A percentile compares a stretch with the other conserved stretches of the same genome.
phyloP scores from a whole-genome alignment of 2,329 filamentous ascomycete genomes.

The Cadophora sp. region DNA sequence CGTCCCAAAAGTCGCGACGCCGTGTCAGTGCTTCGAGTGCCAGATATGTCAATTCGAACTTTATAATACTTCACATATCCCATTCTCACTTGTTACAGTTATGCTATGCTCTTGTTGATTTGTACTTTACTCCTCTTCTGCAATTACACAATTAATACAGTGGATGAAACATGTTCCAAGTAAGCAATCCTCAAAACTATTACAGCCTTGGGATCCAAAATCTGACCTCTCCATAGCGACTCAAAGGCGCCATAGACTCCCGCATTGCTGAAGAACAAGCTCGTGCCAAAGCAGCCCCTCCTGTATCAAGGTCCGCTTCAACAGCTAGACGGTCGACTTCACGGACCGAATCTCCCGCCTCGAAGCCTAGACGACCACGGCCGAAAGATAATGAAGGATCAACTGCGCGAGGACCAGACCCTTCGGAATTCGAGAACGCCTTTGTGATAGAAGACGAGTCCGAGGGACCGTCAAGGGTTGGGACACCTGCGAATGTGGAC shows the following conservation, averaged over 20 bases:
- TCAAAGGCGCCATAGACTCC: conserved; percentile 84
- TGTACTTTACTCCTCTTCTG: background rate
- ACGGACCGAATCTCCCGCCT: conserved; percentile 41
- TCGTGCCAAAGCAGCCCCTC: conserved; percentile 57
- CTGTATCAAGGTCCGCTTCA: conserved; percentile 52
- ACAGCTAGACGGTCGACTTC: conserved; percentile 37
- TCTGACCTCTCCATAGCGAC: conserved; percentile 59
- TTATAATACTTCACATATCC: conserved; percentile 1
- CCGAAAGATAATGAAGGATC: conserved; percentile 41
- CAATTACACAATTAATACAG: conserved; percentile 15
- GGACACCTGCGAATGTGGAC: conserved; percentile 60
- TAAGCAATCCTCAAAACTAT: conserved; percentile 28
- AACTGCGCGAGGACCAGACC: conserved; percentile 64
- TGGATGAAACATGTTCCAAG: conserved; percentile 44
- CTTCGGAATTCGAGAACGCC: conserved; percentile 84
- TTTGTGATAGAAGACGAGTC: conserved; percentile 85
- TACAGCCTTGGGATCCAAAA: conserved; percentile 31
- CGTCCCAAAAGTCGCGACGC: conserved; percentile 1
- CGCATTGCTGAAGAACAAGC: conserved; percentile 93
- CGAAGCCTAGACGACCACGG: conserved; percentile 38
- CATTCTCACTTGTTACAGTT: conserved; percentile 17
- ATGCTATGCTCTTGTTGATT: conserved; percentile 17
- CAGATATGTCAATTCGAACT: conserved; percentile 14
- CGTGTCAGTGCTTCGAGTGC: conserved; percentile 1
- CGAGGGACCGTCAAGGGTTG: conserved; percentile 68